phyloP scores from a whole-genome alignment of 1,139 yeast genomes.

The Suhomyces wounanorum region DNA sequence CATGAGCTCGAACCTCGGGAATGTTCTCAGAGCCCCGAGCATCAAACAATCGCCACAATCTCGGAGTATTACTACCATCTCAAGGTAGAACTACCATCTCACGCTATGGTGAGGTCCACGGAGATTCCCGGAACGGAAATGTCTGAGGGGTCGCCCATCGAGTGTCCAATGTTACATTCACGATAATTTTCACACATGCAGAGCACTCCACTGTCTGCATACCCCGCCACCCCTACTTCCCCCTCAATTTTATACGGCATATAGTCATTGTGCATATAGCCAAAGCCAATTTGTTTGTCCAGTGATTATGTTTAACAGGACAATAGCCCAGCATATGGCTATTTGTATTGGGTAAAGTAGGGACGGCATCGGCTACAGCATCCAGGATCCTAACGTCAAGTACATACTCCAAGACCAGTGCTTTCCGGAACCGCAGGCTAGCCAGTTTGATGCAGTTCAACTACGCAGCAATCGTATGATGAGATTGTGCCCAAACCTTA shows the following conservation, averaged over 20 bases:
- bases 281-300: background rate
- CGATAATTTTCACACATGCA: background rate
- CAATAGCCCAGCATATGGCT: background rate
- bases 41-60: background rate
- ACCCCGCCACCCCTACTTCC: background rate
- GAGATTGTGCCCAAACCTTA: slow-evolving; percentile 8
- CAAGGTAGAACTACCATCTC: background rate
- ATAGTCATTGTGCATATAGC: background rate
- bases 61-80: background rate
- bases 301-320: background rate
- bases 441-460: background rate
- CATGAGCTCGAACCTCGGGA: background rate
- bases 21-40: background rate
- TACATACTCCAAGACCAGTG: background rate
- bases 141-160: background rate
- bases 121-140: background rate
- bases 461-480: slow-evolving; percentile 9
- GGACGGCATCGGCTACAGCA: background rate
- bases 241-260: background rate
- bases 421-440: background rate
- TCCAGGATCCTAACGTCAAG: background rate
- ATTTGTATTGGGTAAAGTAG: background rate
- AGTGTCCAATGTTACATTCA: background rate
- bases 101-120: background rate
- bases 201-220: background rate